A percentile compares a stretch with the other conserved stretches of the same genome.
These are phyloP conservation scores for Novymonas esmeraldas DNA, from an alignment of 208 protist genomes.

Conservation along the genomic window DNA sequence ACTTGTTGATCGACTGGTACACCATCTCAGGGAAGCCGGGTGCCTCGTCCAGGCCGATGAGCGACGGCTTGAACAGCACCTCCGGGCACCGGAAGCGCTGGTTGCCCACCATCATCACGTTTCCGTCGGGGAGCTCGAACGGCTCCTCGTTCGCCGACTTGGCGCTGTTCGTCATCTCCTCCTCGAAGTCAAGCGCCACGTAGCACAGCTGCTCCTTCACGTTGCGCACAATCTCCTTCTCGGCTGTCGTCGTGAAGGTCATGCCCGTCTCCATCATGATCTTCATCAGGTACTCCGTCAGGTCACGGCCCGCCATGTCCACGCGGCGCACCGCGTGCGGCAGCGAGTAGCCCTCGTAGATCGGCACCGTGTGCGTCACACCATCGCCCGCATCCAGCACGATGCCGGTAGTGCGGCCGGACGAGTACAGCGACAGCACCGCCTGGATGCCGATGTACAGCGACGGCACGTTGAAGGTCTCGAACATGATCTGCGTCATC, in stretches of 20 bases:
- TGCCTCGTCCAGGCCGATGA: slow-evolving; percentile 94
- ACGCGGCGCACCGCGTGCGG: slow-evolving; percentile 87
- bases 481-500: slow-evolving; percentile 97
- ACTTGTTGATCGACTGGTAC: slow-evolving; percentile 98
- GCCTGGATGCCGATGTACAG: slow-evolving; percentile 96
- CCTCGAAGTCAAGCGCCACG: slow-evolving; percentile 95
- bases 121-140: slow-evolving; percentile 95
- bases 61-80: slow-evolving; percentile 96
- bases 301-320: slow-evolving; percentile 93
- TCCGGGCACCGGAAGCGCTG: slow-evolving; percentile 95
- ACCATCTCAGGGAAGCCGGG: slow-evolving; percentile 96
- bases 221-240: slow-evolving; percentile 96
- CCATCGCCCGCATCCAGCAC: slow-evolving; percentile 94
- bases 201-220: slow-evolving; percentile 96
- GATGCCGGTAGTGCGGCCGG: slow-evolving; percentile 92
- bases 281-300: slow-evolving; percentile 96
- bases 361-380: slow-evolving; percentile 93
- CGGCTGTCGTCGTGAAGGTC: slow-evolving; percentile 96
- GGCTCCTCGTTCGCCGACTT: slow-evolving; percentile 86
- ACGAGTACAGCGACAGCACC: slow-evolving; percentile 96
- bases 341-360: slow-evolving; percentile 94
- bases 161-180: slow-evolving; percentile 94
- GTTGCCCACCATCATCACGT: slow-evolving; percentile 86
- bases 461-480: slow-evolving; percentile 89
- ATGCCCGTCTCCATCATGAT: slow-evolving; percentile 95